Evolutionary conservation across 371 early-diverging fungal species (phyloP), one percentile per base, ranked within the genome.

Genomic region (Apophysomyces ossiformis): DNA sequence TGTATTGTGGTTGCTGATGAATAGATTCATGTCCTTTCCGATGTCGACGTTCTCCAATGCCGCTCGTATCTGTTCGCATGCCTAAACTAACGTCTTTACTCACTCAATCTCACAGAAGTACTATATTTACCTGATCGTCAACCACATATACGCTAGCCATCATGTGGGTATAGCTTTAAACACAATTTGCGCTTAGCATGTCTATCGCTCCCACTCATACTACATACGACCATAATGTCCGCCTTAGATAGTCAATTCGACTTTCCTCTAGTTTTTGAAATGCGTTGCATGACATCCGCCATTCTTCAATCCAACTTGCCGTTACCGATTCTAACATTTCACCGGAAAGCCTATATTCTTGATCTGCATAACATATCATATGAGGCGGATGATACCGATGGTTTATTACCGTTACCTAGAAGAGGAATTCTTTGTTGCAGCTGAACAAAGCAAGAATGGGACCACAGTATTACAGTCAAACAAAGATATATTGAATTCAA

Each of bases 101-200:
- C 21, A 36, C 15, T 15, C 3, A 16, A n/a, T 37, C 9, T 13
- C 11, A 38, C n/a, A 13, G 3, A 1, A 35, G 13, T 58, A 11
- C 43, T 13, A 35, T 47, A 4, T 37, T 60, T 66, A 72, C 72
- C 61, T 72, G 73, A 47, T 72, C 73, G 54, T 69, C 69, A 32
- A 69, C 57, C 37, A 66, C 66, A 64, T 69, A 69, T 2, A 69
- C 69, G 26, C 59, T 72, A 15, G 73, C 63, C 59, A 72, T 66
- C 73, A 72, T 72, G 21, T 72, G 69, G 18, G 73, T 67, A 60
- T 72, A 72, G 15, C 70, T 70, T 47, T 15, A 59, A 32, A 32
- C 21, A 13, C 21, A n/a, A 36, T 37, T 62, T 37, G 5, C 5
- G 5, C 9, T 50, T 21, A 50, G 54, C 21, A 7, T 7, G 8